Base-by-base conservation (phyloP, 2,329 filamentous ascomycete species). In the Trichoderma atrobrunneum region DNA sequence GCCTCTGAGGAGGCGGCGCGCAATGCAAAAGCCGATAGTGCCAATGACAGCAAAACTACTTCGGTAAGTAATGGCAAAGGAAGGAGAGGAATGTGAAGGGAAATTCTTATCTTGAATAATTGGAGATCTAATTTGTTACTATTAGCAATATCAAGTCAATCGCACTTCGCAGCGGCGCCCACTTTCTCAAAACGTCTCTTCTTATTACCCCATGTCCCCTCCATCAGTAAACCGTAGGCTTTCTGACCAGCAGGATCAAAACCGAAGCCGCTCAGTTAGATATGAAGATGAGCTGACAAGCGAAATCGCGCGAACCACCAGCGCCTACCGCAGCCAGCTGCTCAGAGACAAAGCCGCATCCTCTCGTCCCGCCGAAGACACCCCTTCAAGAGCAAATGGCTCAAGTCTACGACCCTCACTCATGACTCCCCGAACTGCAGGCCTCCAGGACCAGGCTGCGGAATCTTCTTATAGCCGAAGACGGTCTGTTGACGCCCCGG, bases 211-310 rank as follows among this genome's bases (percentile, higher is more conserved):
- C 21, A 79, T 81, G 7, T 88, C 87, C 1, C 87, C 88, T 60
- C 85, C 87, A 18, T 83, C 82, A 61, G 74, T 87, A 30, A 80
- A 81, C 70, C 85, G 88, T 48, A 87, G 88, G 28, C 81, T 89
- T 51, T 90, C 88, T 3, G 88, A 90, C 69, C 87, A 88, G 75
- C 85, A 87, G 74, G 87, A 88, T 51, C 83, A 81, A 14, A 80
- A 79, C 74, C 56, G 57, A 21, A 39, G 66, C 57, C 78, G 76
- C 39, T 74, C 72, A 24, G 70, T 61, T 7, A 82, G 74, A 79
- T 84, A 76, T 79, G 85, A 79, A 76, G 84, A 87, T n/a, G 84
- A 86, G 11, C 82, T 84, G 72, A 77, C 81, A 8, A 80, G 79
- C 69, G 80, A 82, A 54, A 57, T 80, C 16, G 78, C 83, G 30